These are phyloP conservation scores for Cordyceps fumosorosea DNA, from an alignment of 2,329 filamentous ascomycete genomes.

Conservation along the genomic window DNA sequence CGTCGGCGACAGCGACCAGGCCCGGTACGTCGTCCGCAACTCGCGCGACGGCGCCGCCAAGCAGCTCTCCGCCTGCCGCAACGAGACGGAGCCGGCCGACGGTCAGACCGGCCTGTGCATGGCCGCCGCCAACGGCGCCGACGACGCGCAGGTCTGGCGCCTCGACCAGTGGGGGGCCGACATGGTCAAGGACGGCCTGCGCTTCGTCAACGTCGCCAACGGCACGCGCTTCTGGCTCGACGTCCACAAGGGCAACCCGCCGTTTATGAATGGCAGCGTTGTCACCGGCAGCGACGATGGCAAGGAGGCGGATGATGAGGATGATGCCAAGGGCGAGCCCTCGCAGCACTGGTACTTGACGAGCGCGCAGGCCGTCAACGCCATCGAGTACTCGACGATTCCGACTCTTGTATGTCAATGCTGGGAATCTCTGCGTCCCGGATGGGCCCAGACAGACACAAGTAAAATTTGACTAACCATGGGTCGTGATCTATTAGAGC, in stretches of 20 bases:
- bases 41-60: constrained; percentile 21
- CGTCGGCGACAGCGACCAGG: constrained; percentile 1
- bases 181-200: constrained; percentile 25
- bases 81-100: constrained; percentile 18
- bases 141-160: constrained; percentile 28
- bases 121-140: constrained; percentile 17
- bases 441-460: neutral
- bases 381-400: constrained; percentile 27
- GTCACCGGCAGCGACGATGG: constrained; percentile 19
- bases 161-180: constrained; percentile 16
- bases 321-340: constrained; percentile 19
- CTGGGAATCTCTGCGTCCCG: neutral
- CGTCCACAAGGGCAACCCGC: constrained; percentile 25
- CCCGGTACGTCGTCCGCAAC: constrained; percentile 27
- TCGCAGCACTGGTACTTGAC: constrained; percentile 30
- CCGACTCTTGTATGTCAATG: constrained; percentile 22
- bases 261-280: constrained; percentile 23
- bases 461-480: no score
- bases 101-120: constrained; percentile 26
- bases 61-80: constrained; percentile 26
- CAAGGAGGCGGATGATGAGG: constrained; percentile 20
- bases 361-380: constrained; percentile 23
- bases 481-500: neutral
- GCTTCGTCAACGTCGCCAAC: constrained; percentile 26
- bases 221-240: constrained; percentile 28